A percentile compares a stretch with the other conserved stretches of the same genome.
phyloP scores from a whole-genome alignment of 2,329 filamentous ascomycete species.

The Xylaria sp. region DNA sequence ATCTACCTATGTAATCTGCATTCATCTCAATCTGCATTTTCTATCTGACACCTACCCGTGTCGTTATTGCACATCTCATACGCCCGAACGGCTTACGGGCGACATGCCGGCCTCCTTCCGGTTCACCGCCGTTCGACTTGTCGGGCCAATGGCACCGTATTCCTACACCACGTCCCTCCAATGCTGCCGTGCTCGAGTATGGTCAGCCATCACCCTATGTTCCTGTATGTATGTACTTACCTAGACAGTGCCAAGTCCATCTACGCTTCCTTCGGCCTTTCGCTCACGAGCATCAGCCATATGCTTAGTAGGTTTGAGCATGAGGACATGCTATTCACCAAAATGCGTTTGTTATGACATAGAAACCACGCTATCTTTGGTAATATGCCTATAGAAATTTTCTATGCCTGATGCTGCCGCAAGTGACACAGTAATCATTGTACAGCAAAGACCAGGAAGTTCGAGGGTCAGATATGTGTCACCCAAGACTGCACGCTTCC shows the following conservation, averaged over 20 bases:
- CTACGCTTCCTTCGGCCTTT: too few species aligned
- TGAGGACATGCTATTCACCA: too few species aligned
- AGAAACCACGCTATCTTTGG: not conserved
- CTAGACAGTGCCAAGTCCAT: too few species aligned
- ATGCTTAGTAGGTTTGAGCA: too few species aligned
- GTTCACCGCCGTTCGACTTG: slow-evolving; percentile 16
- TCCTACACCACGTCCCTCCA: slow-evolving; percentile 4
- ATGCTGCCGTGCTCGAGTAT: not conserved
- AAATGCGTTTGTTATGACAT: not conserved
- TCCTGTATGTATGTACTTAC: too few species aligned
- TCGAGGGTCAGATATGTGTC: not conserved
- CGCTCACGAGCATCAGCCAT: not conserved
- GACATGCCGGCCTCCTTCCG: not conserved
- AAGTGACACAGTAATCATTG: too few species aligned
- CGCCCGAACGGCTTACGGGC: not conserved
- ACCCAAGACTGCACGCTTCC: not conserved
- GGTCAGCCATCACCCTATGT: not conserved
- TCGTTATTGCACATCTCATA: too few species aligned
- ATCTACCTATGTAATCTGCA: not conserved
- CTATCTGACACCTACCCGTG: too few species aligned
- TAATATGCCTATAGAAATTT: too few species aligned
- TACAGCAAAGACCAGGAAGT: not conserved
- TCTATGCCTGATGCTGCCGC: not conserved
- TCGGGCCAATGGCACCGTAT: slow-evolving; percentile 12
- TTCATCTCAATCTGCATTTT: not conserved